Evolutionary conservation across 2,329 filamentous ascomycete genomes (phyloP).

Genomic region (Cryphonectria japonica): DNA sequence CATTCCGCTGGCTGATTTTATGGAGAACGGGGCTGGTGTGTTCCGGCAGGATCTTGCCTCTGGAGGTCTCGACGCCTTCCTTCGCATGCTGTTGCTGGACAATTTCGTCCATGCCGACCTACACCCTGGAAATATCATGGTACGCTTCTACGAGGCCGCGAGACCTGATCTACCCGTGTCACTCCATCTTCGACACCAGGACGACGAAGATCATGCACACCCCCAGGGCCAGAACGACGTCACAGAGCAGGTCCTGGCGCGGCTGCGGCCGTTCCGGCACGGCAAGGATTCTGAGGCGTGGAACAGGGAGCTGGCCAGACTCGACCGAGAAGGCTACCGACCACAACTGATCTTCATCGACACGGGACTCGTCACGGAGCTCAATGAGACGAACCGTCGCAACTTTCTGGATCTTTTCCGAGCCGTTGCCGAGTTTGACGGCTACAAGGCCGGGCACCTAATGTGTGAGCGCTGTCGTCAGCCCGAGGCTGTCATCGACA

Average conservation of each 20-base stretch:
- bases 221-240: constrained; percentile 58
- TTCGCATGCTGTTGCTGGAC: constrained; percentile 95
- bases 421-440: constrained; percentile 93
- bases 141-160: constrained; percentile 90
- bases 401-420: constrained; percentile 98
- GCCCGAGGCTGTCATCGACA: constrained; percentile 84
- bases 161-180: constrained; percentile 66
- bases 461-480: constrained; percentile 97
- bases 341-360: constrained; percentile 98
- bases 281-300: constrained; percentile 69
- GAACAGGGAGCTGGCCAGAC: constrained; percentile 71
- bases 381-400: constrained; percentile 80
- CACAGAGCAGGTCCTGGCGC: constrained; percentile 82
- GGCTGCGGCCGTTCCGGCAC: constrained; percentile 73
- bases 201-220: constrained; percentile 50
- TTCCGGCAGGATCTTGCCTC: constrained; percentile 95
- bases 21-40: constrained; percentile 87
- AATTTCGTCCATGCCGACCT: constrained; percentile 98
- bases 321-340: constrained; percentile 86
- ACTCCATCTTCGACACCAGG: constrained; percentile 32
- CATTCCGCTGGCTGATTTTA: constrained; percentile 86
- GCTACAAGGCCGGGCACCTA: constrained; percentile 89
- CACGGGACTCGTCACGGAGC: constrained; percentile 90
- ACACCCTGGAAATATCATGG: constrained; percentile 99
- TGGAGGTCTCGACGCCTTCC: constrained; percentile 91